Base-by-base conservation (phyloP, 2,329 filamentous ascomycete genomes). In the Periglandula ipomoeae region DNA sequence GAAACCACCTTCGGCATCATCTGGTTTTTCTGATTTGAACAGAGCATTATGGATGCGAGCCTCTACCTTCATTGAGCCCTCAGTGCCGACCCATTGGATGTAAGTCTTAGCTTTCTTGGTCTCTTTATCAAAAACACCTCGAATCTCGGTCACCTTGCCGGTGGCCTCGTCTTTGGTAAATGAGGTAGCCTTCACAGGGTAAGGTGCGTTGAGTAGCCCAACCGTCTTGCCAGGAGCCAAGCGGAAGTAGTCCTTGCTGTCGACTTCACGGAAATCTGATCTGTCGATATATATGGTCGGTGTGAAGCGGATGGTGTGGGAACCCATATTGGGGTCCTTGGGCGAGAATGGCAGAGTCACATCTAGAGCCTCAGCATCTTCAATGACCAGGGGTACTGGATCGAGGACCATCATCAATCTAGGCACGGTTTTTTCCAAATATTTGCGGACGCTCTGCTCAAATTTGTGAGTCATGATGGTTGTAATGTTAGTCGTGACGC, bases 401-500 rank as follows among this genome's bases (percentile, higher is more conserved):
- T 96, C 89, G 19, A 95, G 76, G 2, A 97, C 81, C 26, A 96
- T 75, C 85, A 94, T 93, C 11, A 96, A 75, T 23, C 91, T 83
- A 2, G 91, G 90, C 0, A 95, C 89, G 0, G 87, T 89, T 44
- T 79, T 79, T 65, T 97, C 91, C 13, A 97, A 82, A 63, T 95
- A 94, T 55, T 82, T 82, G 20, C 91, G 82, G 52, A 97, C 81
- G 0, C 81, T 83, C 61, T 91, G 82, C 60, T 97, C 91, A 53
- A 97, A 89, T n/a, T 85, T 82, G 49, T 76, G 69, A 42, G 88
- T 83, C 63, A 91, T 82, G 57, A 95, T 95, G 54, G 87, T 81
- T 3, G 85, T 86, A 46, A 81, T 79, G 35, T 84, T 78, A 32
- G 89, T 94, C 0, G 90, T 95, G 35, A 96, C 89, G 27, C 90